Base-by-base conservation (phyloP, 352 stramenopile genomes). In the Globisporangium solare region DNA sequence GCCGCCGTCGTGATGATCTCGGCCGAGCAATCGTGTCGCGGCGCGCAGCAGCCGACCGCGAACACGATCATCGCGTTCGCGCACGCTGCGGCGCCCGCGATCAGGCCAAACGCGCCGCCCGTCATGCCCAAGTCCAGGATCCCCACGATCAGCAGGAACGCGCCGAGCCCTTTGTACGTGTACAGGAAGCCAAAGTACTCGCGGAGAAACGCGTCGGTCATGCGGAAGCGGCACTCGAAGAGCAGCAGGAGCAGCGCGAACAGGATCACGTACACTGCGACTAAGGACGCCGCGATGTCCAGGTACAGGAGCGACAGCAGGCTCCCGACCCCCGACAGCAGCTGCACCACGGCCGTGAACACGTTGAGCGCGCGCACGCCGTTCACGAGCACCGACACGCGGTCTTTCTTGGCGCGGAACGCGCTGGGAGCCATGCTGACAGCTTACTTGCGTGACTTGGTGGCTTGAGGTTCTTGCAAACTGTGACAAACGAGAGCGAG, bases 151-250 rank as follows among this genome's bases (percentile, higher is more conserved):
- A 86, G 54, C 22, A 86, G 64, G 40, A 74, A 84, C 7, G 53
- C 73, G 3, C 74, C 63, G 56, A 81, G 75, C 0, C 76, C 76
- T 14, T 69, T 64, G 59, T 79, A 83, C 40, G 72, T 74, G 58
- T 74, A 86, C 15, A 86, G 58, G 58, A 86, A 86, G 24, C 74
- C 76, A 51, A 84, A 86, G 61, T 86, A 84, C 15, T 66, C 58
- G 27, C 69, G 76, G 35, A 86, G 63, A 40, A 73, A 62, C 39
- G 63, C 66, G 47, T 86, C 71, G 21, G 73, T 83, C 37, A 61
- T 47, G 7, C 43, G 62, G 24, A 86, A 67, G 52, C 72, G 76
- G 45, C 70, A 86, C 50, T 86, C 76, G 41, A 76, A 86, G 31
- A 73, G 68, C 24, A 74, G 62, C 52, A 86, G 63, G 43, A 86